Base-by-base conservation (phyloP, 2,329 filamentous ascomycete species). In the Phaeosphaeriaceae sp. region DNA sequence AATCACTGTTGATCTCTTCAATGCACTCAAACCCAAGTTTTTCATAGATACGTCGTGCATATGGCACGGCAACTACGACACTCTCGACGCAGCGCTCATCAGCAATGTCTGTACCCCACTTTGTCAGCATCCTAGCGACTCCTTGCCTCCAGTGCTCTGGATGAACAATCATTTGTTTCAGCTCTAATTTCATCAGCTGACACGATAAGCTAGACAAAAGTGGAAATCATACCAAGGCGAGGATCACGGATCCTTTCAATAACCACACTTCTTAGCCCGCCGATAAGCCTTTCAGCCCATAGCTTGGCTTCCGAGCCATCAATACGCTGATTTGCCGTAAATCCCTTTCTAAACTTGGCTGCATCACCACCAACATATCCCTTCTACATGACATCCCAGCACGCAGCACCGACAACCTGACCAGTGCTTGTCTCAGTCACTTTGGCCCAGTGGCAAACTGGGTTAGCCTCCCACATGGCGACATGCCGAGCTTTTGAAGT, bases 1-100 rank as follows among this genome's bases (percentile, higher is more conserved):
- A 44, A 21, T 49, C 34, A 33, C 37, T 49, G n/a, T 38, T 33
- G 16, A 49, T 43, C 11, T 44, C 12, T 28, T 49, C 18, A 9
- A 43, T 17, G 21, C 21, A 15, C 20, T 30, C 46, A 43, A 49
- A 44, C 6, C 46, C 40, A 20, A 33, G 32, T 17, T 39, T 43
- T 33, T 44, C 46, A 26, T 49, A 49, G 15, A 40, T 40, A 8
- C 39, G 40, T 2, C 20, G 33, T 28, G 46, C 46, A 33, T 38
- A 43, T n/a, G 46, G 40, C 13, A 40, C 40, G 12, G 46, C 13
- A 17, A 32, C 40, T 11, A 49, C 35, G 16, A 49, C 17, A 7
- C 21, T 26, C 5, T 43, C 28, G 3, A 49, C 30, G n/a, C 39
- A 33, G 12, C 34, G 18, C 33, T 38, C 21, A 18, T 43, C 39